Conservation (phyloP, 2,329 filamentous ascomycete genomes). For the Pezicula radicicola region DNA sequence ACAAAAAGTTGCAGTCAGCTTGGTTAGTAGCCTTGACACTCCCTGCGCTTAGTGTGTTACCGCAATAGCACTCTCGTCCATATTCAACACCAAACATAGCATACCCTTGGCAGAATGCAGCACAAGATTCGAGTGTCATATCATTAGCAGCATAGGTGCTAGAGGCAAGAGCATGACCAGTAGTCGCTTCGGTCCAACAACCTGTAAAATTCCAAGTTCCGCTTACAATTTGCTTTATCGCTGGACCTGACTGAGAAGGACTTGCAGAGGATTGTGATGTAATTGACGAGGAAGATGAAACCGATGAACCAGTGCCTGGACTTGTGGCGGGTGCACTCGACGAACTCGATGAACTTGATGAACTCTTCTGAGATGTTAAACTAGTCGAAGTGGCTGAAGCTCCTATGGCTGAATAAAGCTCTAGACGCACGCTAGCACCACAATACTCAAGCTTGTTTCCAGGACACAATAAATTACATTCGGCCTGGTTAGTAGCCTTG, state of each 20-base stretch:
- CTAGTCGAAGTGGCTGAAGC: neutral
- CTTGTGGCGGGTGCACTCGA: no score
- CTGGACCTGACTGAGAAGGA: constrained; percentile 13
- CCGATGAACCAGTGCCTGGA: neutral
- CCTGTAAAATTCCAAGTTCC: constrained; percentile 22
- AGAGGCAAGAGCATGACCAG: constrained; percentile 19
- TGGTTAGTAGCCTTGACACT: constrained; percentile 19
- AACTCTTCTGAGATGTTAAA: neutral
- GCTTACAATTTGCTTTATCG: constrained; percentile 16
- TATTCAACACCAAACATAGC: constrained; percentile 37
- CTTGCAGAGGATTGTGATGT: constrained; percentile 1
- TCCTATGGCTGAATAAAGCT: constrained; percentile 3
- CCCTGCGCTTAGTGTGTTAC: constrained; percentile 18
- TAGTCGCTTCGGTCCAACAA: constrained; percentile 28
- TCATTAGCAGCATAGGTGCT: constrained; percentile 16
- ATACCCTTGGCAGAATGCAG: constrained; percentile 25
- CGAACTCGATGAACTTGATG: no score
- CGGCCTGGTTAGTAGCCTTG: constrained; percentile 17
- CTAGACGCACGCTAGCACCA: constrained; percentile 22
- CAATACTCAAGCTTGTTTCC: constrained; percentile 27
- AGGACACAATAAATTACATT: constrained; percentile 17
- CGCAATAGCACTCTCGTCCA: constrained; percentile 32
- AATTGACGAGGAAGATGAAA: neutral
- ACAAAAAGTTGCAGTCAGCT: constrained; percentile 17
- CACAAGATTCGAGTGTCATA: constrained; percentile 32